Evolutionary conservation across 2,329 filamentous ascomycete species (phyloP).

Genomic region (Elsinoe fawcettii): DNA sequence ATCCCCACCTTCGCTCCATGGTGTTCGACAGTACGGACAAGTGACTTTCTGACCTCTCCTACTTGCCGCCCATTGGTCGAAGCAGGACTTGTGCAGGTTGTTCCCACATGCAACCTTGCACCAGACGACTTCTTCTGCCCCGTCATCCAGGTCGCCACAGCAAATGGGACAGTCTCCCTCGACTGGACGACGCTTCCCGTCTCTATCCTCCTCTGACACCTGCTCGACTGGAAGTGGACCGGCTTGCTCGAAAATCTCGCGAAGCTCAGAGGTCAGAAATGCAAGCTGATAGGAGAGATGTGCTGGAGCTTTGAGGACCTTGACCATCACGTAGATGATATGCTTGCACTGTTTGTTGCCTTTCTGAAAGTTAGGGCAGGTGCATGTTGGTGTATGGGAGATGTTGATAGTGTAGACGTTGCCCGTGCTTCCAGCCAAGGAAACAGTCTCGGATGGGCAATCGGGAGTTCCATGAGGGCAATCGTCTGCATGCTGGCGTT

Average conservation of each 20-base stretch:
- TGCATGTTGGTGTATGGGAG: slow-evolving; percentile 38
- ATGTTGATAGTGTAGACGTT: slow-evolving; percentile 55
- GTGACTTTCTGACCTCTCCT: slow-evolving; percentile 24
- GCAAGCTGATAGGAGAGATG: slow-evolving; percentile 55
- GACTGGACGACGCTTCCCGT: slow-evolving; percentile 50
- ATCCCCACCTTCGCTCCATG: slow-evolving; percentile 22
- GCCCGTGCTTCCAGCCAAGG: slow-evolving; percentile 54
- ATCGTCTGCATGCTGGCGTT: slow-evolving; percentile 30
- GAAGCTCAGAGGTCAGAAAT: slow-evolving; percentile 50
- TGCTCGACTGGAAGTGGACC: slow-evolving; percentile 41
- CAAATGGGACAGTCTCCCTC: slow-evolving; percentile 59
- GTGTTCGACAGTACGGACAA: slow-evolving; percentile 28
- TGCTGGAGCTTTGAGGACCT: slow-evolving; percentile 49
- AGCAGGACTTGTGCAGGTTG: slow-evolving; percentile 52
- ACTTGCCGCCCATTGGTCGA: slow-evolving; percentile 43
- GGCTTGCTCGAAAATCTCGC: slow-evolving; percentile 49
- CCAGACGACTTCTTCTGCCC: slow-evolving; percentile 44
- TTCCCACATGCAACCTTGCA: slow-evolving; percentile 56
- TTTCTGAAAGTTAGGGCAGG: slow-evolving; percentile 25
- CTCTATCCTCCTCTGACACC: slow-evolving; percentile 26
- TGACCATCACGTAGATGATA: slow-evolving; percentile 52
- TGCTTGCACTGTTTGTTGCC: slow-evolving; percentile 57
- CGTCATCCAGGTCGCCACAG: slow-evolving; percentile 28
- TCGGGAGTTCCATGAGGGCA: slow-evolving; percentile 32
- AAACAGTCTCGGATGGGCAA: slow-evolving; percentile 45